Conservation (phyloP, 1,284 basidiomycete species). For the Marasmius fiardii region DNA sequence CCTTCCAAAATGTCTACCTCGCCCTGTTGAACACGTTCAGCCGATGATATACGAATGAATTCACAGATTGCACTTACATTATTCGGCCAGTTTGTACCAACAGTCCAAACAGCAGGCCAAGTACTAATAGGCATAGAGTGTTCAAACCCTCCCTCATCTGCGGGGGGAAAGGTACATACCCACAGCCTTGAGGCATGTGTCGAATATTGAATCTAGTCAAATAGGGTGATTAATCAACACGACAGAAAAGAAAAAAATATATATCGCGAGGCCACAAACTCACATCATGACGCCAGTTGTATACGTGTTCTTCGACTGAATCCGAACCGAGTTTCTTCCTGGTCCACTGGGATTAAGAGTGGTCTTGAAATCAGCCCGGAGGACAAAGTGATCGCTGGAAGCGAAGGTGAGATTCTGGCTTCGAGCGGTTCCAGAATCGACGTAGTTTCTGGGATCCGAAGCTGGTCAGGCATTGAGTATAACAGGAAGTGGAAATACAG, state of each 20-base stretch:
- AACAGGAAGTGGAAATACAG: conserved; percentile 14
- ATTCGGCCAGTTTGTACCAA: conserved; percentile 47
- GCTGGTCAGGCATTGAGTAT: neutral
- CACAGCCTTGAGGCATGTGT: conserved; percentile 62
- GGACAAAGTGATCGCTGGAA: conserved; percentile 41
- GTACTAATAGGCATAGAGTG: conserved; percentile 29
- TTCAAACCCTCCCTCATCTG: conserved; percentile 3
- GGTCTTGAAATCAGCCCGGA: conserved; percentile 51
- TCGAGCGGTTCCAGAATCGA: conserved; percentile 41
- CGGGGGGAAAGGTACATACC: conserved; percentile 36
- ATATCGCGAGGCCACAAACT: conserved; percentile 15
- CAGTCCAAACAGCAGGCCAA: conserved; percentile 50
- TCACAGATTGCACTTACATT: conserved; percentile 25
- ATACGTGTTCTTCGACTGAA: conserved; percentile 49
- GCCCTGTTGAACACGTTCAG: conserved; percentile 33
- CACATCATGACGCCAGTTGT: conserved; percentile 56
- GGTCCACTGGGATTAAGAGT: conserved; percentile 41
- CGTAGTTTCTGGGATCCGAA: conserved; percentile 44
- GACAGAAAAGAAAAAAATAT: neutral
- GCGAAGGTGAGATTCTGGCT: conserved; percentile 46
- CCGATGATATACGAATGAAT: neutral
- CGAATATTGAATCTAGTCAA: conserved; percentile 46
- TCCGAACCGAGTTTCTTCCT: conserved; percentile 58
- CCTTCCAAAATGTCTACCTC: conserved; percentile 73
- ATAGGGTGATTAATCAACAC: neutral